These are phyloP conservation scores for Saccharomycopsis microspora DNA, from an alignment of 805 yeast genomes.

Conservation along the genomic window DNA sequence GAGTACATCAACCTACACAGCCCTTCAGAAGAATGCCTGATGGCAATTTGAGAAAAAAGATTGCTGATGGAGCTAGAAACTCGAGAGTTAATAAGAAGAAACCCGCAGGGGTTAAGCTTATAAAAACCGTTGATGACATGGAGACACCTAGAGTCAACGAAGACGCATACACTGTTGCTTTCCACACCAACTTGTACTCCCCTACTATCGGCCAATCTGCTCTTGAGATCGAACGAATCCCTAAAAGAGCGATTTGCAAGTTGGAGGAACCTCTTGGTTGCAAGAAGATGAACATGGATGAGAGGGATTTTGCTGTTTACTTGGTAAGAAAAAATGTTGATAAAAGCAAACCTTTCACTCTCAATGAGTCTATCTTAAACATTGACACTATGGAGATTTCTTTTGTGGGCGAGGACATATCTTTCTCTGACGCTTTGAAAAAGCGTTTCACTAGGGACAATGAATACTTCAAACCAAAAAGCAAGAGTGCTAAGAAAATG, in stretches of 20 bases:
- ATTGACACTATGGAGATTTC: conserved; percentile 11
- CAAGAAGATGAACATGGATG: not conserved
- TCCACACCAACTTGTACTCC: not conserved
- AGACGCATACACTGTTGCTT: conserved; percentile 1
- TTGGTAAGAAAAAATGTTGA: conserved; percentile 6
- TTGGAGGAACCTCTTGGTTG: conserved; percentile 5
- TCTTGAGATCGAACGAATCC: conserved; percentile 7
- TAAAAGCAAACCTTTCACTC: conserved; percentile 3
- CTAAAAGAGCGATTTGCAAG: conserved; percentile 9
- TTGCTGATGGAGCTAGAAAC: not conserved
- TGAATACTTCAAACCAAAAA: conserved; percentile 9
- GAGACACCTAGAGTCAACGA: conserved; percentile 10
- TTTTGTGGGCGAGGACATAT: not conserved
- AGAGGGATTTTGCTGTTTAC: conserved; percentile 9
- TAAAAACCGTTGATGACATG: conserved; percentile 8
- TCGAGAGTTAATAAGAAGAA: not conserved
- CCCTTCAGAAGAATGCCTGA: not conserved
- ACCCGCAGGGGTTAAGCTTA: not conserved
- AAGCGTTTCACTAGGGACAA: conserved; percentile 5
- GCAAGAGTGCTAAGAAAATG: conserved; percentile 11
- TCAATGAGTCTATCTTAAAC: conserved; percentile 8
- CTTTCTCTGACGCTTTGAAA: conserved; percentile 8
- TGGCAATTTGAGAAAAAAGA: not conserved
- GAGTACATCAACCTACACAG: too few species aligned
- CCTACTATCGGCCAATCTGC: not conserved